Evolutionary conservation across 2,329 filamentous ascomycete genomes (phyloP).

Genomic region (Colletotrichum zoysiae): DNA sequence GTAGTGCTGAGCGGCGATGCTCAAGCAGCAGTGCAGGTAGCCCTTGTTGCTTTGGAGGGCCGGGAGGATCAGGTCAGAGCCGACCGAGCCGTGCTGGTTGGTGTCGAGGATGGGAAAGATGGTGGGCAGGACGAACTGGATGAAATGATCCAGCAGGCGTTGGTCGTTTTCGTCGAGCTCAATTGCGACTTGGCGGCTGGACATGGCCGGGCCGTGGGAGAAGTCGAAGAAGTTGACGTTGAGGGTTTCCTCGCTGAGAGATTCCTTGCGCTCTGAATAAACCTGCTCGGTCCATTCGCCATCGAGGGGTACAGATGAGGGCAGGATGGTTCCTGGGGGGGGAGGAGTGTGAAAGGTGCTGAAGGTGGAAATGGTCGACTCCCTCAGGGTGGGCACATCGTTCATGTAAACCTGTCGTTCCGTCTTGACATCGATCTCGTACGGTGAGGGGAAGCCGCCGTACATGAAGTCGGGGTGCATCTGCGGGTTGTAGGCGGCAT

Average conservation of each 20-base stretch:
- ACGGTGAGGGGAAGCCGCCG: conserved; percentile 74
- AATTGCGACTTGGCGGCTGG: conserved; percentile 77
- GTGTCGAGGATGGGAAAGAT: conserved; percentile 94
- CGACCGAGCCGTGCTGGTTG: conserved; percentile 86
- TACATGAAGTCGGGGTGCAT: conserved; percentile 73
- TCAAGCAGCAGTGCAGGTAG: conserved; percentile 95
- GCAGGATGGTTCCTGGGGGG: conserved; percentile 74
- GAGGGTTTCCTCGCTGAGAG: conserved; percentile 73
- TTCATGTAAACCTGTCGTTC: conserved; percentile 95
- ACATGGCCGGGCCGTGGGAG: conserved; percentile 73
- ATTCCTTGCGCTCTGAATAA: conserved; percentile 76
- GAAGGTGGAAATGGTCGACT: conserved; percentile 92
- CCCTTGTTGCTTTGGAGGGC: conserved; percentile 91
- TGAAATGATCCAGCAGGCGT: conserved; percentile 88
- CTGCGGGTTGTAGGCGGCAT: conserved; percentile 72
- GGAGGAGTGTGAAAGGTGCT: conserved; percentile 89
- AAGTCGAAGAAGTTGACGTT: conserved; percentile 89
- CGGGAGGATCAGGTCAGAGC: conserved; percentile 85
- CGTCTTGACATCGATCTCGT: conserved; percentile 96
- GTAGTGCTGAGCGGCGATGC: conserved; percentile 91
- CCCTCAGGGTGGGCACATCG: conserved; percentile 84
- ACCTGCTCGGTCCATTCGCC: conserved; percentile 81
- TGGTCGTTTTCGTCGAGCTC: conserved; percentile 91
- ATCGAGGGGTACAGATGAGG: conserved; percentile 67
- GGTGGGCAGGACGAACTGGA: conserved; percentile 86